Conservation (phyloP, 2,329 filamentous ascomycete species). For the Trichoderma sp. region DNA sequence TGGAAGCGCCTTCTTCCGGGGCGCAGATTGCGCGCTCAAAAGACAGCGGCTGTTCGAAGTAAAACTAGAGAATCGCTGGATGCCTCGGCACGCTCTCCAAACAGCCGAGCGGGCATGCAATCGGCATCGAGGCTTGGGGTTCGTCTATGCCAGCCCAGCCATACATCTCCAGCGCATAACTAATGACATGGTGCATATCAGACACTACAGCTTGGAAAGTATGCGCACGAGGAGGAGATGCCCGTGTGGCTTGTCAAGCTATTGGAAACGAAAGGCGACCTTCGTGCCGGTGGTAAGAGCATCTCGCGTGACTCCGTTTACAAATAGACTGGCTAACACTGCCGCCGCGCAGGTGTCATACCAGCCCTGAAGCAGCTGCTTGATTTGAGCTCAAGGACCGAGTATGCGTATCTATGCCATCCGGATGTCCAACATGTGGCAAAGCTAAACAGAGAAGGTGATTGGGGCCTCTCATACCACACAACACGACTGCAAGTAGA, state of each 20-base stretch:
- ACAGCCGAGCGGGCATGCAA: neutral
- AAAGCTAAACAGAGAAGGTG: slow-evolving; percentile 74
- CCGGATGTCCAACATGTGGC: slow-evolving; percentile 75
- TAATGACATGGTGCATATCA: slow-evolving; percentile 26
- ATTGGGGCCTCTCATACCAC: neutral
- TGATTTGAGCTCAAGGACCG: slow-evolving; percentile 61
- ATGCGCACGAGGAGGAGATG: slow-evolving; percentile 75
- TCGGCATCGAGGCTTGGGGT: slow-evolving; percentile 8
- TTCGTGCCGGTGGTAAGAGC: slow-evolving; percentile 53
- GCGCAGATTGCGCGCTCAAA: neutral
- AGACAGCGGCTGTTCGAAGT: neutral
- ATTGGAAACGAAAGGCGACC: slow-evolving; percentile 60
- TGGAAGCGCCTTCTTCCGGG: slow-evolving; percentile 10
- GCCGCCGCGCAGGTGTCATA: slow-evolving; percentile 51
- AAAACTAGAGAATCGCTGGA: neutral
- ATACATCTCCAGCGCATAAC: neutral
- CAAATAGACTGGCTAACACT: neutral
- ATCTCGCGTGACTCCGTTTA: neutral
- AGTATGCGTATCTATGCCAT: slow-evolving; percentile 78
- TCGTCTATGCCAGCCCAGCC: neutral
- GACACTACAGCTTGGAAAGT: slow-evolving; percentile 68
- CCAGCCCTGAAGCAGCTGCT: slow-evolving; percentile 64
- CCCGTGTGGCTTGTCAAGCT: slow-evolving; percentile 66
- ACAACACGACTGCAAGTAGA: neutral
- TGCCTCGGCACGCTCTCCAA: neutral